Evolutionary conservation across 495 filamentous ascomycete genomes (phyloP).

Genomic region (Zalerion maritima): DNA sequence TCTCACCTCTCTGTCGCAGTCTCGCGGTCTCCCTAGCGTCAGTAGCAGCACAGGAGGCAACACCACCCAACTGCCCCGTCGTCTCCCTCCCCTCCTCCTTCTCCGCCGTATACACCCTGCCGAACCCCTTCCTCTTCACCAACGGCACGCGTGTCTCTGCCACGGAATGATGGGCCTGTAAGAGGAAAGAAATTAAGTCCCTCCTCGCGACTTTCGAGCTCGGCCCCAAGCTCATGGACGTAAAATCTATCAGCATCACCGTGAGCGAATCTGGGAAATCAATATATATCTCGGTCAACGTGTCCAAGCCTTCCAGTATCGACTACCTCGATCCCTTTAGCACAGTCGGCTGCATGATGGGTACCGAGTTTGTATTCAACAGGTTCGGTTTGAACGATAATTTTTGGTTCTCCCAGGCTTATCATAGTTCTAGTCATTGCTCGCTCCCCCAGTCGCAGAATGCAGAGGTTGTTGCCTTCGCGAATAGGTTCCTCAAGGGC

Average conservation of each 20-base stretch:
- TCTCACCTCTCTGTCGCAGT: no score
- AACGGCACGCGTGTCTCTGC: slow-evolving; percentile 3
- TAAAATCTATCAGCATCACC: slow-evolving; percentile 10
- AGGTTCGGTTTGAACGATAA: no score
- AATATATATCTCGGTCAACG: no score
- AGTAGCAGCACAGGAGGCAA: no score
- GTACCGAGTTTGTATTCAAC: slow-evolving; percentile 19
- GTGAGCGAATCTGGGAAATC: slow-evolving; percentile 12
- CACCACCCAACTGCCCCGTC: no score
- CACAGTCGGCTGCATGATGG: slow-evolving; percentile 25
- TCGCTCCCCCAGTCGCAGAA: slow-evolving; percentile 21
- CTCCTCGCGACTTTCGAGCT: slow-evolving; percentile 4
- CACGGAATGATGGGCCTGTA: slow-evolving; percentile 5
- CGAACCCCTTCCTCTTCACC: slow-evolving; percentile 6
- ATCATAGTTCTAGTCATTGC: slow-evolving; percentile 23
- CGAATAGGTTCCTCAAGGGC: slow-evolving; percentile 24
- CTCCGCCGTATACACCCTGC: no score
- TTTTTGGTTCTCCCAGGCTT: slow-evolving; percentile 19
- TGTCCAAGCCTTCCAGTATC: no score
- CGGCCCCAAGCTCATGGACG: slow-evolving; percentile 4
- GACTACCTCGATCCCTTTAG: slow-evolving; percentile 26
- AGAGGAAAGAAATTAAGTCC: slow-evolving; percentile 5
- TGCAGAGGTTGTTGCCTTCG: slow-evolving; percentile 22
- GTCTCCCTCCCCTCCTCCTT: no score
- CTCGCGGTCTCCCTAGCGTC: no score